Evolutionary conservation across 75 land plant species (phyloP).

Genomic region (Cupressus sempervirens): DNA sequence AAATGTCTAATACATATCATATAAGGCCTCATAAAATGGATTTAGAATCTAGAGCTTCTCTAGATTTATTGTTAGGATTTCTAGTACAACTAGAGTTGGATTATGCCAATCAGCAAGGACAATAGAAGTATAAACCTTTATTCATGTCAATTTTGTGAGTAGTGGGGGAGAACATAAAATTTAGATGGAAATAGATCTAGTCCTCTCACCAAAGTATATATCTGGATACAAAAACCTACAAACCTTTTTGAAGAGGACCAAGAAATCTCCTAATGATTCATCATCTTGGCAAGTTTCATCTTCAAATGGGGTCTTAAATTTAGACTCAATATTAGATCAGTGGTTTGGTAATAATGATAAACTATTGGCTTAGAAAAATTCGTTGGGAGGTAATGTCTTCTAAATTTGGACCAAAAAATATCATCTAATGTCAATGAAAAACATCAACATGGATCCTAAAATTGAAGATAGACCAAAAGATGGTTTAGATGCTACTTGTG

Average conservation of each 20-base stretch:
- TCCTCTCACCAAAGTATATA: neutral
- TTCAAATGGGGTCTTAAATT: neutral
- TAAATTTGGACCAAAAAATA: conserved; percentile 46
- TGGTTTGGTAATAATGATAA: conserved; percentile 14
- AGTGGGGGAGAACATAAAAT: neutral
- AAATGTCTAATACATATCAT: neutral
- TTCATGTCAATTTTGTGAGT: neutral
- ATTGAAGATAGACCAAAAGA: conserved; percentile 2
- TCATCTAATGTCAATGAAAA: neutral
- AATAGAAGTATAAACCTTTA: neutral
- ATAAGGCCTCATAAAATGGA: neutral
- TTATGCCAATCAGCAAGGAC: neutral
- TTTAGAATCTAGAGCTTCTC: conserved; percentile 6
- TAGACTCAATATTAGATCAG: conserved; percentile 5
- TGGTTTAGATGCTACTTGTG: neutral
- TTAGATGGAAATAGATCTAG: neutral
- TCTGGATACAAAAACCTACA: conserved; percentile 10
- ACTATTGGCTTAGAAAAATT: conserved; percentile 5
- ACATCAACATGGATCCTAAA: neutral
- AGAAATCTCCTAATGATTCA: conserved; percentile 5
- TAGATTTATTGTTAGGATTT: neutral
- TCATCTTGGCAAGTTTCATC: conserved; percentile 3
- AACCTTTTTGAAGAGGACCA: conserved; percentile 7
- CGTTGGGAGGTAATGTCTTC: conserved; percentile 9
- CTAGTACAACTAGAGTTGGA: neutral